Evolutionary conservation across 495 filamentous ascomycete species (phyloP).

Genomic region (Penicillium tannophilum): DNA sequence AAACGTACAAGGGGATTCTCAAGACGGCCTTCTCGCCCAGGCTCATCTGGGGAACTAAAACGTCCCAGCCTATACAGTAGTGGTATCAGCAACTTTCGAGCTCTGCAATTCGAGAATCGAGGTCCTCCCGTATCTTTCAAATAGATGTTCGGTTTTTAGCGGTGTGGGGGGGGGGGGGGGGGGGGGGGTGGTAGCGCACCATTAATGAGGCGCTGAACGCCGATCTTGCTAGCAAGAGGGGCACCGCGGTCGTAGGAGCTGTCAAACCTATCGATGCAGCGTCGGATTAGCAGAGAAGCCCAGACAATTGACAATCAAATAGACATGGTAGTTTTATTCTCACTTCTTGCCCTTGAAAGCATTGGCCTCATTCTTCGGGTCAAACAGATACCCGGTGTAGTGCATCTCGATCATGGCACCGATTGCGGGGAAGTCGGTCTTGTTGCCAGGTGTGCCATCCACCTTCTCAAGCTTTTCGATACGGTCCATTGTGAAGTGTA

Average conservation of each 20-base stretch:
- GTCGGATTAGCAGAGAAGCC: constrained; percentile 9
- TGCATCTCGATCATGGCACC: constrained; percentile 75
- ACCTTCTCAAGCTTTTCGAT: constrained; percentile 43
- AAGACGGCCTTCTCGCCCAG: constrained; percentile 79
- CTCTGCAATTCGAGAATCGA: background rate
- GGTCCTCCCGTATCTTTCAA: too few species aligned
- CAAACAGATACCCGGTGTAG: constrained; percentile 82
- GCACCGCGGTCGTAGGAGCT: constrained; percentile 61
- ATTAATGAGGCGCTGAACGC: constrained; percentile 75
- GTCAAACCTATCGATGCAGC: constrained; percentile 64
- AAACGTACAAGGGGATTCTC: constrained; percentile 70
- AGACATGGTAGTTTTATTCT: constrained; percentile 5
- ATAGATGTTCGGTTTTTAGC: too few species aligned
- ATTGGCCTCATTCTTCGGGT: too few species aligned
- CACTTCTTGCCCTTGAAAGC: constrained; percentile 58
- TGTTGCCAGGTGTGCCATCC: constrained; percentile 51
- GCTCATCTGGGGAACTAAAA: constrained; percentile 78
- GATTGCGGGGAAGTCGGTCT: constrained; percentile 53
- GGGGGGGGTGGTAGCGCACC: too few species aligned
- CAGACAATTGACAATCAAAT: background rate
- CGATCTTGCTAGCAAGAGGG: constrained; percentile 65
- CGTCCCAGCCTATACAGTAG: constrained; percentile 73
- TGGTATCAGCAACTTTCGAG: background rate
- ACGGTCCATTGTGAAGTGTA: constrained; percentile 33
- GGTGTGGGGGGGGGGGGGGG: too few species aligned